phyloP scores from a whole-genome alignment of 2,329 filamentous ascomycete species.

The Ceratocystiopsis minuta region DNA sequence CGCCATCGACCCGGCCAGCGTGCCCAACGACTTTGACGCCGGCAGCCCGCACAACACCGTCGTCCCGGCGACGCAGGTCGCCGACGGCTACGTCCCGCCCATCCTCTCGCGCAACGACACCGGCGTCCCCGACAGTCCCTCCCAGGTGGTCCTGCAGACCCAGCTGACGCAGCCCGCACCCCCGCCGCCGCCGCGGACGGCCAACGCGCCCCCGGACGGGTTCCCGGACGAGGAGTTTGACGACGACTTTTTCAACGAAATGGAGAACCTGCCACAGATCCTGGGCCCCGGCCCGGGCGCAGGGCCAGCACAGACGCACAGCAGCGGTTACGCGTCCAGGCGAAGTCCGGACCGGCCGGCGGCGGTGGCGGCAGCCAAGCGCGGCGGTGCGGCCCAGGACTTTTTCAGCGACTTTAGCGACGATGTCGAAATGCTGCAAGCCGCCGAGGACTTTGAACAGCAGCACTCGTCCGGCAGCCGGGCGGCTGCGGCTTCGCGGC shows the following conservation, averaged over 20 bases:
- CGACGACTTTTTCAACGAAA: slow-evolving; percentile 9
- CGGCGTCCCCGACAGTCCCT: slow-evolving; percentile 16
- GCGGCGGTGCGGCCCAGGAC: slow-evolving; percentile 1
- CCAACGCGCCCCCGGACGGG: no score
- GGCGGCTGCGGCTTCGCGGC: slow-evolving; percentile 8
- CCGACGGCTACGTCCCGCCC: slow-evolving; percentile 12
- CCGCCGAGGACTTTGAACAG: slow-evolving; percentile 32
- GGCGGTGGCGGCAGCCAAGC: neutral
- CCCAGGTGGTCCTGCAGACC: slow-evolving; percentile 34
- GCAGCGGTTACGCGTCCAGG: neutral
- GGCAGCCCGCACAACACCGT: slow-evolving; percentile 15
- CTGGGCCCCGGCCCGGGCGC: no score
- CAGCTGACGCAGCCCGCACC: slow-evolving; percentile 17
- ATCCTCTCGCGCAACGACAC: slow-evolving; percentile 18
- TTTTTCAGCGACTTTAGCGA: slow-evolving; percentile 17
- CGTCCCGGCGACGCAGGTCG: slow-evolving; percentile 27
- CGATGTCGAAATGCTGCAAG: slow-evolving; percentile 28
- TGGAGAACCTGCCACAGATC: neutral
- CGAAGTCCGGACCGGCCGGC: neutral
- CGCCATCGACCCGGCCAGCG: slow-evolving; percentile 19
- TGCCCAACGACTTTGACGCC: slow-evolving; percentile 8
- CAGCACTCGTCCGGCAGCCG: slow-evolving; percentile 14
- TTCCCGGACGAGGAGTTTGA: slow-evolving; percentile 2
- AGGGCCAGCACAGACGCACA: no score
- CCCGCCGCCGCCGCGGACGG: neutral